Evolutionary conservation across 768 basidiomycete species (phyloP), one percentile per base, ranked within the genome.

Genomic region (Amanita subjunquillea): DNA sequence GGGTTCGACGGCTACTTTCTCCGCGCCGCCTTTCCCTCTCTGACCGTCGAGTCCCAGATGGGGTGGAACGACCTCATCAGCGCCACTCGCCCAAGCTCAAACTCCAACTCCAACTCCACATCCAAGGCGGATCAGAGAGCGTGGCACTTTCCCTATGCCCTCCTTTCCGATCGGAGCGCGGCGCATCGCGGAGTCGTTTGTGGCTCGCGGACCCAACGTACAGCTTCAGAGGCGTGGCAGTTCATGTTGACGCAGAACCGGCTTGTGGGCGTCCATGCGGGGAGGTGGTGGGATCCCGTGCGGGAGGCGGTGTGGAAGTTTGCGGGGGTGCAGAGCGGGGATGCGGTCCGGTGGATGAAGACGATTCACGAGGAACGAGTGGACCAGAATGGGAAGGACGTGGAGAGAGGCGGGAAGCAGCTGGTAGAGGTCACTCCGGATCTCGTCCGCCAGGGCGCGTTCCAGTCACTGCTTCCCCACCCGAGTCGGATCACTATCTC

Each of bases 261-360:
- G 54, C 61, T 75, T 9, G 59, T 66, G 29, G 74, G 75, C 0
- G 59, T 66, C 4, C 67, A 66, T 38, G 75, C 72, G 5, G 77
- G 76, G 27, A 75, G 74, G 40, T 92, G 87, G 87, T 93, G 89
- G 88, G 82, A 83, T 60, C 79, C 83, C n/a, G 62, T 92, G 20
- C 71, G 85, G 32, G 64, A 75, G 36, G 77, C 77, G 2, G 75
- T 91, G 27, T 75, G 87, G 67, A 70, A 77, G 47, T 90, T 86
- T 56, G 81, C 83, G 0, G 82, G 86, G 2, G 58, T 55, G 25
- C 55, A 57, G 40, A 41, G 29, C 8, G 66, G 46, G 23, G 63
- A 55, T 9, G 43, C 47, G 43, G 42, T 39, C 53, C 55, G 32
- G 22, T 47, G 32, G 40, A 47, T 56, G 32, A 50, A 34, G 34